phyloP scores from a whole-genome alignment of 208 protist species.

The Vickermania ingenoplastis region DNA sequence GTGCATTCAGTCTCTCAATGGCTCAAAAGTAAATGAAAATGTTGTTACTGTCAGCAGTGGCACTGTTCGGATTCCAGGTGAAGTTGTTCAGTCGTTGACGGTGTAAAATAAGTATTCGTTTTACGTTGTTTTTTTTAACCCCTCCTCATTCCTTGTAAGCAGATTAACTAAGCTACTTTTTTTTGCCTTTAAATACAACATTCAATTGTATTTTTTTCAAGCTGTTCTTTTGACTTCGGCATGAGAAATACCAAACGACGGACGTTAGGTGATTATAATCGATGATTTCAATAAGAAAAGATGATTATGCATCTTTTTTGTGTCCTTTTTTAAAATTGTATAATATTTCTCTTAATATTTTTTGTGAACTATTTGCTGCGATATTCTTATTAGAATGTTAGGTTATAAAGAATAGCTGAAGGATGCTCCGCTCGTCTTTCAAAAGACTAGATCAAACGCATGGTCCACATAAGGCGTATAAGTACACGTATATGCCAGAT shows the following conservation, averaged over 20 bases:
- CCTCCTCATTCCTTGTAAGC: no score
- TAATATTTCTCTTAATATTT: background rate
- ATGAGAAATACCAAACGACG: no score
- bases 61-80: constrained; percentile 64
- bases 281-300: no score
- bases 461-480: constrained; percentile 86
- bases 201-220: no score
- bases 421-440: constrained; percentile 5
- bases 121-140: no score
- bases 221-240: no score
- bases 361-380: no score
- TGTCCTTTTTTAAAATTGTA: background rate
- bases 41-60: constrained; percentile 76
- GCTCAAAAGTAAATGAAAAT: constrained; percentile 49
- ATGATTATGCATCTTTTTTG: background rate
- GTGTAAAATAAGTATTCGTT: no score
- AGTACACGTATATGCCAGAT: constrained; percentile 89
- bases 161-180: constrained; percentile 3
- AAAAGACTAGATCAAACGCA: constrained; percentile 56
- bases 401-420: constrained; percentile 5
- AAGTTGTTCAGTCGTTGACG: constrained; percentile 38
- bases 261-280: no score
- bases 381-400: no score
- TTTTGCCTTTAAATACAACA: background rate
- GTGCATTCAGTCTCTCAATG: constrained; percentile 78